Base-by-base conservation (phyloP, 2,329 filamentous ascomycete genomes). In the Delphinella strobiligena region DNA sequence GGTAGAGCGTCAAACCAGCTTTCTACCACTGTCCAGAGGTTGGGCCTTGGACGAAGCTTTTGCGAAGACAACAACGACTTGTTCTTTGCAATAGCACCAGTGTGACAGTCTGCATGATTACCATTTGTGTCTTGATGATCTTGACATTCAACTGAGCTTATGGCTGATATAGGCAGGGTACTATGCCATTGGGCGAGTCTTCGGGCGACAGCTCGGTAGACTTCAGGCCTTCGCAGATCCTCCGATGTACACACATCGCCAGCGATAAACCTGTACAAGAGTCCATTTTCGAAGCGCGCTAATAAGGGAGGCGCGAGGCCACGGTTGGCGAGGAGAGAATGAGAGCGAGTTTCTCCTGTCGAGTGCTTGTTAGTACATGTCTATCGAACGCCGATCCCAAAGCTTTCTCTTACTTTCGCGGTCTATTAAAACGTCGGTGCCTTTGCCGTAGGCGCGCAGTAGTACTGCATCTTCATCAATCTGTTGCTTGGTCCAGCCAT, bases 111-210 rank as follows among this genome's bases (percentile, higher is more conserved):
- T 15, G 36, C 33, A 2, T 37, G 34, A 17, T 53, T 48, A 41
- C 50, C 49, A 34, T 53, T 44, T 33, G 46, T 40, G 48, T 43
- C 51, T 45, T 40, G 51, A 38, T 43, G 42, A 40, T 35, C 41
- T 29, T 32, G 45, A 36, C 17, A 44, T 43, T 40, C 46, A 39
- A 59, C 61, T 41, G 56, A 60, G 49, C 62, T 64, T 46, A 69
- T 64, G 48, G 63, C 67, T 46, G 61, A 62, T 51, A 73, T 71
- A 45, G 75, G 75, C 50, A 80, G 65, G 42, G 64, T 68, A 34
- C 85, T 88, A 66, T 98, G 91, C 91, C 91, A 98, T 67, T 96
- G 77, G 34, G 83, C 91, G 41, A 98, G 71, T 44, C 84, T 74
- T 46, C 75, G 75, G 19, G 91, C 91, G 46, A 96, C 82, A 41